Percentiles rank a stretch among this genome's conserved stretches.
Evolutionary conservation across 1,139 yeast species (phyloP).

Genomic region (Geotrichum reessii): DNA sequence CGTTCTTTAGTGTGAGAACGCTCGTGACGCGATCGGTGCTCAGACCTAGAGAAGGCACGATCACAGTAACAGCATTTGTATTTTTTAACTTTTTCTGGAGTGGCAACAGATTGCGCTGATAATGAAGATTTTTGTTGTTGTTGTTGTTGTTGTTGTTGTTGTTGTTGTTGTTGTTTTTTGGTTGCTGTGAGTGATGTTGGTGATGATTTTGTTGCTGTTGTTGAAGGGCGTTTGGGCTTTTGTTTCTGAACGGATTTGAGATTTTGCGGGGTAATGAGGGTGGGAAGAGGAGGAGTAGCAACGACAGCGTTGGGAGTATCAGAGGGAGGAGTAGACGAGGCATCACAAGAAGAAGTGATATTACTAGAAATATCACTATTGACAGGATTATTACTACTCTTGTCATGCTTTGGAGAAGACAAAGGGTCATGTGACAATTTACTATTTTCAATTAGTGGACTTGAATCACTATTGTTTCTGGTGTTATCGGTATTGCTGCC

Average conservation of each 20-base stretch:
- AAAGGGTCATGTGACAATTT: not conserved
- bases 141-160: conserved; percentile 1
- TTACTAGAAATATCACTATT: not conserved
- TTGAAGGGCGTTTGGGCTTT: too few species aligned
- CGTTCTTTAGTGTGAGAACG: conserved; percentile 79
- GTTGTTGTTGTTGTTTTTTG: not conserved
- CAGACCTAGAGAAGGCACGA: conserved; percentile 72
- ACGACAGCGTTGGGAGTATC: not conserved
- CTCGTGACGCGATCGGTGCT: conserved; percentile 78
- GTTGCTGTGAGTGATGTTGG: not conserved
- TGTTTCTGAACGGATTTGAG: not conserved
- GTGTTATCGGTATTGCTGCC: too few species aligned
- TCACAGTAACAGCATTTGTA: conserved; percentile 79
- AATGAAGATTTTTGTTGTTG: not conserved
- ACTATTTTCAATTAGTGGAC: not conserved
- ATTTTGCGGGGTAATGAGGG: not conserved
- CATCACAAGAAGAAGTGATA: not conserved
- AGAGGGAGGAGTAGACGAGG: not conserved
- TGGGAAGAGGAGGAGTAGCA: not conserved
- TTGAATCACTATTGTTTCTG: too few species aligned
- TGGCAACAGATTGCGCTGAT: not conserved
- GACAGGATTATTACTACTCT: not conserved
- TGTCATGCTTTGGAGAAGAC: not conserved
- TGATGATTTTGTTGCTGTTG: not conserved
- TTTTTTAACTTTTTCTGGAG: conserved; percentile 13